Evolutionary conservation across 257 asterid genomes (phyloP), one percentile per base, ranked within the genome.

Genomic region (Solanum phureja): DNA sequence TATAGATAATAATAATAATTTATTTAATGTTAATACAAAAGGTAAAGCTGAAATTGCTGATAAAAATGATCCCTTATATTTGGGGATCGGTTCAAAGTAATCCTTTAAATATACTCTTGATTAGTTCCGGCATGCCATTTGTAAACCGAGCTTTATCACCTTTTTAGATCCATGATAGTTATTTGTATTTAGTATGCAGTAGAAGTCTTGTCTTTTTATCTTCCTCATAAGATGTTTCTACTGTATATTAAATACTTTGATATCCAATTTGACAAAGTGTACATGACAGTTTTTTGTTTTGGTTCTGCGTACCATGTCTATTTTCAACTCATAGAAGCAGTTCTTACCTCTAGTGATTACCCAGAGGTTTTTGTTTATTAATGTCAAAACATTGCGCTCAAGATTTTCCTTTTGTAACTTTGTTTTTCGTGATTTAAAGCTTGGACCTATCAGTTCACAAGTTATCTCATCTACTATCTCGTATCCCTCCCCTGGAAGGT

Each of bases 361-460:
- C 56, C 58, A 37, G 71, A 56, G 34, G 44, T 34, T 86, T 24
- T 58, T 21, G 11, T 77, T 44, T 77, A 14, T 24, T 46, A 31
- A 18, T 85, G 42, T 77, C 24, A 7, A 46, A 14, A 76, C 13
- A 19, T 69, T 37, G 46, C 4, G 14, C 16, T 46, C 24, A 35
- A 68, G 11, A 52, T 72, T 31, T 66, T 52, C n/a, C 12, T 12
- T n/a, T 73, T 58, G 35, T 52, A 56, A 38, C 27, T 79, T 58
- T 75, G 37, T n/a, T 87, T 84, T 69, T 40, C 60, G 19, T 29
- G 16, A 2, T 68, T 27, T 92, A 92, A 73, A 96, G 99, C 92
- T 87, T 89, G 94, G 95, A 92, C 75, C 93, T 91, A 85, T 91
- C 94, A 86, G 90, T 95, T 91, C 95, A 84, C 87, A 97, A 94